Evolutionary conservation across 202 grass and related monocot genomes (phyloP), one percentile per base, ranked within the genome.

Genomic region (Digitaria exilis): DNA sequence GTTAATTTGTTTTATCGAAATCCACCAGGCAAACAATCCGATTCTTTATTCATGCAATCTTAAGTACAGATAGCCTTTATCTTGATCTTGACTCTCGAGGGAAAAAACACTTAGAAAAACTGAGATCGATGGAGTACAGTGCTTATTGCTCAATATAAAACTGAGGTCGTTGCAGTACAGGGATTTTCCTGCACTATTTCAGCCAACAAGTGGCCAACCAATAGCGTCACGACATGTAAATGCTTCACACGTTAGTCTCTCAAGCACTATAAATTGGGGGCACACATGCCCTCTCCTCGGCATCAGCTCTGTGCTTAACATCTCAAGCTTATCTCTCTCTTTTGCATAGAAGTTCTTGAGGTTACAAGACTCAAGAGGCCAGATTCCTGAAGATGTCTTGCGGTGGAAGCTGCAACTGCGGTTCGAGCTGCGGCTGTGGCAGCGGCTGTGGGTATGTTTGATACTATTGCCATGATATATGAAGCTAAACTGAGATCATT

Each of bases 391-490:
- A 86, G 45, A 86, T 80, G 84, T 86, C 76, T 39, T 86, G 84
- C 15, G 35, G 73, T 64, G 66, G 76, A 42, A 86, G 46, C 9
- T 86, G 84, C 66, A 71, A 51, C 22, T 86, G 84, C 34, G 84
- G 84, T 31, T 85, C 83, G 12, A 52, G 58, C 30, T 86, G 76
- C 44, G 13, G 45, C 49, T 80, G 84, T 19, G 67, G 67, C 18
- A 7, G 66, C 2, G 28, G 79, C 21, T 82, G 80, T 43, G 43
- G 69, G 80, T 73, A 74, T 24, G 25, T 29, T 29, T 60, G 24
- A 13, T 28, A 16, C 57, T 7, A 60, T 1, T 60, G 4, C 16
- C 25, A 29, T 60, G 1, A 16, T 29, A 29, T 60, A 2, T 16
- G 25, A 29, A 60, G 4, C 10, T 57, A 59, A 59, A 59, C 56